A percentile compares a stretch with the other conserved stretches of the same genome.
Conservation (phyloP, 495 filamentous ascomycete species). For the Aspergillus cavernicola region DNA sequence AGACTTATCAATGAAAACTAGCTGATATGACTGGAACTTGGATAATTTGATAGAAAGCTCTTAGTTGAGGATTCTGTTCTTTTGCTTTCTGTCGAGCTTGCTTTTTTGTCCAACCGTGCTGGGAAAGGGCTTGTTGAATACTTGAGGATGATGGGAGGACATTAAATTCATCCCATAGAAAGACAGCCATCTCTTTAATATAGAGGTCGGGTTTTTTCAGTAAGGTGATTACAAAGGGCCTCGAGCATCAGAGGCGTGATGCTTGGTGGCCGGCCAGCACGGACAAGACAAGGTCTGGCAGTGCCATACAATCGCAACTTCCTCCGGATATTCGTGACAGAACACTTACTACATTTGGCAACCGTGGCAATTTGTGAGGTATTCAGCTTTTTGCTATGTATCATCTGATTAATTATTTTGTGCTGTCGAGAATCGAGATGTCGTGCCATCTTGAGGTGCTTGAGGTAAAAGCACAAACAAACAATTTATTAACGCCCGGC, state of each 20-base stretch:
- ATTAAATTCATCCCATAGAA: constrained; percentile 21
- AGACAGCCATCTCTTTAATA: constrained; percentile 22
- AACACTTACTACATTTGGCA: background rate
- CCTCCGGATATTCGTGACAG: constrained; percentile 1
- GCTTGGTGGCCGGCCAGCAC: constrained; percentile 9
- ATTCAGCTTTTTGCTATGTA: background rate
- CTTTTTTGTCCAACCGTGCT: constrained; percentile 16
- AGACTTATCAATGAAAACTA: constrained; percentile 36
- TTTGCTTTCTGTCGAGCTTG: constrained; percentile 6
- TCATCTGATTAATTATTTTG: background rate
- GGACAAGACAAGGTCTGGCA: constrained; percentile 18
- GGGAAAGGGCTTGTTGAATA: background rate
- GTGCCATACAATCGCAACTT: constrained; percentile 28
- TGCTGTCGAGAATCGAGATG: background rate
- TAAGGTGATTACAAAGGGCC: constrained; percentile 17
- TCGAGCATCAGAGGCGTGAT: constrained; percentile 24
- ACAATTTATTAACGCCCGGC: too few species aligned
- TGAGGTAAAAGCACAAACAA: too few species aligned
- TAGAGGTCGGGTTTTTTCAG: constrained; percentile 21
- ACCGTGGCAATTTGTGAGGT: background rate
- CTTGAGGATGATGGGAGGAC: background rate
- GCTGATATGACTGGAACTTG: constrained; percentile 26
- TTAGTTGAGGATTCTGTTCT: constrained; percentile 27
- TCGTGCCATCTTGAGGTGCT: background rate
- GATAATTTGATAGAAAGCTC: constrained; percentile 33